Percentiles rank a stretch among this genome's conserved stretches.
Evolutionary conservation across 2,329 filamentous ascomycete species (phyloP).

Genomic region (Bipolaris zeicola): DNA sequence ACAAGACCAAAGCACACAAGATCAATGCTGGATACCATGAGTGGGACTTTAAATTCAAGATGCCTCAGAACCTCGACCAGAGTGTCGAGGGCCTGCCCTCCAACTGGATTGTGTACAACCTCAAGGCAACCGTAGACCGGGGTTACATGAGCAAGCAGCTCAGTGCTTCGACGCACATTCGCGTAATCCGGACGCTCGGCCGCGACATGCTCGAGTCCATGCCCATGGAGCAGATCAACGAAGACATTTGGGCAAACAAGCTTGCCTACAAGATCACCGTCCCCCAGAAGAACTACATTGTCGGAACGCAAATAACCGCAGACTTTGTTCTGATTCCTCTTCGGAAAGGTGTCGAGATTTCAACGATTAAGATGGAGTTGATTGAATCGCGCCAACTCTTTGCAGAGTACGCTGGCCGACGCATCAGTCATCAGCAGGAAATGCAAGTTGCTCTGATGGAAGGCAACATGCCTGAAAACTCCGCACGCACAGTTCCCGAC

Average conservation of each 20-base stretch:
- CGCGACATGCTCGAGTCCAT: conserved; percentile 72
- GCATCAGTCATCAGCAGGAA: conserved; percentile 40
- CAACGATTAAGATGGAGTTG: conserved; percentile 79
- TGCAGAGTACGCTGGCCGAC: conserved; percentile 52
- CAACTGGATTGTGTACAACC: conserved; percentile 84
- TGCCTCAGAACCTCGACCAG: conserved; percentile 66
- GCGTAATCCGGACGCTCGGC: conserved; percentile 56
- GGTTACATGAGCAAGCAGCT: conserved; percentile 90
- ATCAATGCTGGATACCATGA: conserved; percentile 57
- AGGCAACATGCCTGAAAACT: conserved; percentile 45
- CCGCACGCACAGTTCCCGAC: conserved; percentile 34
- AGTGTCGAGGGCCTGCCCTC: conserved; percentile 88
- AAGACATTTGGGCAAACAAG: conserved; percentile 98
- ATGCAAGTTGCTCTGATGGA: conserved; percentile 43
- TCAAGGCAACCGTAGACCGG: conserved; percentile 87
- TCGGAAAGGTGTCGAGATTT: conserved; percentile 84
- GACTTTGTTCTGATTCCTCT: conserved; percentile 88
- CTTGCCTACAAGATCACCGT: conserved; percentile 93
- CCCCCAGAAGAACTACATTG: conserved; percentile 91
- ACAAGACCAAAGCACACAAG: conserved; percentile 52
- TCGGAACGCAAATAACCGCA: conserved; percentile 83
- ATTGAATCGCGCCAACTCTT: conserved; percentile 63
- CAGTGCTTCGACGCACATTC: conserved; percentile 70
- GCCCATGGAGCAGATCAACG: conserved; percentile 68
- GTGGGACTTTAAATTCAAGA: conserved; percentile 57